Percentiles rank a stretch among this genome's conserved stretches.
These are phyloP conservation scores for Lagerstroemia fauriei DNA, from an alignment of 441 rosid genomes.

Conservation along the genomic window DNA sequence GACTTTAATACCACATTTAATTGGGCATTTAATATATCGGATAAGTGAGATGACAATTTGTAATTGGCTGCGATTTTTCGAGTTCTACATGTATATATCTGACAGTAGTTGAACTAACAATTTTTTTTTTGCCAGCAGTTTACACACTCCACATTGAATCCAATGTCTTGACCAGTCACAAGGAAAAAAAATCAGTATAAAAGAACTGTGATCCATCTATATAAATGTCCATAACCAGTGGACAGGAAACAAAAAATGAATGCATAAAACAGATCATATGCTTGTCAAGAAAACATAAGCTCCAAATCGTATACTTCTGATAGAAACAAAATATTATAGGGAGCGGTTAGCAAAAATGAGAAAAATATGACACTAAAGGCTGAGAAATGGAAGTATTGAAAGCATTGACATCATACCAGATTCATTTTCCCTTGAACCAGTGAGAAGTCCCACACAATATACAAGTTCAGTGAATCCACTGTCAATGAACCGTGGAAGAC, in stretches of 20 bases:
- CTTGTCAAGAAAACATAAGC: neutral
- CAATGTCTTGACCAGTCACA: too few species aligned
- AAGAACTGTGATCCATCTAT: too few species aligned
- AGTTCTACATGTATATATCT: too few species aligned
- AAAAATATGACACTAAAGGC: neutral
- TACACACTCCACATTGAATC: too few species aligned
- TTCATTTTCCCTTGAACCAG: conserved; percentile 76
- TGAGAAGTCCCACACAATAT: conserved; percentile 94
- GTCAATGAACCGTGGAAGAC: conserved; percentile 57
- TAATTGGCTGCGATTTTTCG: too few species aligned
- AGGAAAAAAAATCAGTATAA: too few species aligned
- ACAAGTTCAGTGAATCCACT: conserved; percentile 85
- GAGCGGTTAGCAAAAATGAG: neutral
- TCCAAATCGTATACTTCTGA: neutral
- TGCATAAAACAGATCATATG: too few species aligned
- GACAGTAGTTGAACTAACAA: too few species aligned
- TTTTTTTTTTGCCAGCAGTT: too few species aligned
- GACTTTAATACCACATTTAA: too few species aligned
- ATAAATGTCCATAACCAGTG: neutral
- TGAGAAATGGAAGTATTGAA: neutral
- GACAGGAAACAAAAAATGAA: neutral
- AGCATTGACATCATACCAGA: conserved; percentile 47
- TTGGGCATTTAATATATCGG: too few species aligned
- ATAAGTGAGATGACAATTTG: too few species aligned
- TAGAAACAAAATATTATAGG: neutral